Conservation (phyloP, 345 rosid genomes). For the Abelmoschus esculentus region DNA sequence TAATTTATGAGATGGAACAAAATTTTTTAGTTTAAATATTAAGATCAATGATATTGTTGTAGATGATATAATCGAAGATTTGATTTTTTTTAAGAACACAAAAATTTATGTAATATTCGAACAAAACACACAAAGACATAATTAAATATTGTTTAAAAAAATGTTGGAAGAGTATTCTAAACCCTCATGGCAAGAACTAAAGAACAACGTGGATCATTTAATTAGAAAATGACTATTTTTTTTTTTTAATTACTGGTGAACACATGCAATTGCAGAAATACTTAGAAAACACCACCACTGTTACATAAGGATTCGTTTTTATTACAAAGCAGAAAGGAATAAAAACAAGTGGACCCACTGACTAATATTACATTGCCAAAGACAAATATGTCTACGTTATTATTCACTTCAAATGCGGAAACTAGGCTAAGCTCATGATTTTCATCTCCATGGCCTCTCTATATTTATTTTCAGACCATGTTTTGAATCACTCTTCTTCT, state of each 20-base stretch:
- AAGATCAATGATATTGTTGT: too few species aligned
- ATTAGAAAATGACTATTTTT: too few species aligned
- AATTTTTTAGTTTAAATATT: too few species aligned
- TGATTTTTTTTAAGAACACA: too few species aligned
- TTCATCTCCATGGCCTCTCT: neutral
- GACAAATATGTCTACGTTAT: neutral
- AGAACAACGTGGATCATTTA: too few species aligned
- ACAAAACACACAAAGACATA: too few species aligned
- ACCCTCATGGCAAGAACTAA: too few species aligned
- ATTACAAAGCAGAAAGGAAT: neutral
- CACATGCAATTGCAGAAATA: neutral
- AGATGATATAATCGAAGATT: too few species aligned
- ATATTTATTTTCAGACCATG: neutral
- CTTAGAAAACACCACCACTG: neutral
- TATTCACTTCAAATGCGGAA: neutral
- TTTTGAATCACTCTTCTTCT: constrained; percentile 3
- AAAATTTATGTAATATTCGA: too few species aligned
- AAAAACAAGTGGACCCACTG: neutral
- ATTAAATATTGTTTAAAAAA: too few species aligned
- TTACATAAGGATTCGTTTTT: neutral
- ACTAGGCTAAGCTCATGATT: neutral
- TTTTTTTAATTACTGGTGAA: neutral
- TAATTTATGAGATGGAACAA: too few species aligned
- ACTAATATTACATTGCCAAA: neutral
- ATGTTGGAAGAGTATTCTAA: too few species aligned